phyloP scores from a whole-genome alignment of 352 stramenopile genomes.

The Pythium aristosporum region DNA sequence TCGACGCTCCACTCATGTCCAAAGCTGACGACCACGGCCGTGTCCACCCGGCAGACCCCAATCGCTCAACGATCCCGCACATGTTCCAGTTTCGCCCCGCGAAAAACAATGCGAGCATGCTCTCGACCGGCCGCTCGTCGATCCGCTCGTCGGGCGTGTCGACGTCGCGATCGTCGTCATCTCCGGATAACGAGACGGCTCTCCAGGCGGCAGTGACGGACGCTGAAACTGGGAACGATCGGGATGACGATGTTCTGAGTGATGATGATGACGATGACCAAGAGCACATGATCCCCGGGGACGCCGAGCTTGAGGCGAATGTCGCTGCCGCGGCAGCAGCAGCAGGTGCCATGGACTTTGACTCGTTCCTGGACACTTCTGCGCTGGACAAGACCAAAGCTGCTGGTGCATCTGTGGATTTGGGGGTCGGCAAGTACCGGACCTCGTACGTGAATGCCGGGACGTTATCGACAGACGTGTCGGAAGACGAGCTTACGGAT shows the following conservation, averaged over 20 bases:
- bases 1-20: constrained; percentile 23
- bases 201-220: constrained; percentile 1
- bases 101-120: constrained; percentile 19
- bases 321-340: constrained; percentile 1
- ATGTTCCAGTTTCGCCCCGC: constrained; percentile 65
- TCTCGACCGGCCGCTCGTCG: constrained; percentile 21
- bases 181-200: constrained; percentile 12
- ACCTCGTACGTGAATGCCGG: constrained; percentile 30
- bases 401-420: constrained; percentile 22
- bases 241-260: constrained; percentile 23
- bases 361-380: constrained; percentile 24
- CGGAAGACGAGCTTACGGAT: constrained; percentile 25
- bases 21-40: constrained; percentile 32
- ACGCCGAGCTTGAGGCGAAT: constrained; percentile 26
- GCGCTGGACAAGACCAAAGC: constrained; percentile 21
- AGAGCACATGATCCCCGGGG: constrained; percentile 24
- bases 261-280: constrained; percentile 22
- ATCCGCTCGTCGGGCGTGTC: constrained; percentile 37
- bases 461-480: constrained; percentile 12
- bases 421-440: constrained; percentile 57
- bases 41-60: constrained; percentile 29
- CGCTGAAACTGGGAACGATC: constrained; percentile 20
- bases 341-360: constrained; percentile 31
- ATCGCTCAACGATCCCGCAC: constrained; percentile 37
- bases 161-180: constrained; percentile 27